Evolutionary conservation across 345 rosid species (phyloP).

Genomic region (Sonneratia caseolaris): DNA sequence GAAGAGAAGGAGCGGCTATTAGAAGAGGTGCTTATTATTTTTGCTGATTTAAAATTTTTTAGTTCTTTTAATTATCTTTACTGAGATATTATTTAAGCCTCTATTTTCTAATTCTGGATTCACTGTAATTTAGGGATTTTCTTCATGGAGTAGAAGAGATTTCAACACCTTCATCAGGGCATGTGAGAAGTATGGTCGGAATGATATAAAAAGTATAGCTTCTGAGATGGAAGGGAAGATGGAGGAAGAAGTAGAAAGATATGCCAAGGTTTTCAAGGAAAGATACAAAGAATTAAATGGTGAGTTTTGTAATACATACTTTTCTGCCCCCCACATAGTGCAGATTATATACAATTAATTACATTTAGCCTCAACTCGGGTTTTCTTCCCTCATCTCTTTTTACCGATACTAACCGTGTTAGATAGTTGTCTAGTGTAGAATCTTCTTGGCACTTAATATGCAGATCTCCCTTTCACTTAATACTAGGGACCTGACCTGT

Average conservation of each 20-base stretch:
- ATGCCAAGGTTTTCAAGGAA: constrained; percentile 77
- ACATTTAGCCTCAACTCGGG: not conserved
- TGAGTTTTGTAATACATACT: constrained; percentile 13
- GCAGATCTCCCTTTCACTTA: not conserved
- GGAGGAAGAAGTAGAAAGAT: constrained; percentile 86
- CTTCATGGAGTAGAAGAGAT: constrained; percentile 93
- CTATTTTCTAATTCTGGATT: not conserved
- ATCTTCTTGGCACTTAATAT: not conserved
- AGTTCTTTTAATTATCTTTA: constrained; percentile 2
- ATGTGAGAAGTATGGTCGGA: constrained; percentile 94
- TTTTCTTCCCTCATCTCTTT: not conserved
- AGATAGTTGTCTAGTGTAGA: not conserved
- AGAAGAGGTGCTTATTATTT: constrained; percentile 53
- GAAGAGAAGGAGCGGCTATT: constrained; percentile 85
- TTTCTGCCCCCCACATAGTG: no score
- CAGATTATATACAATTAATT: no score
- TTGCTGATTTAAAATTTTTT: not conserved
- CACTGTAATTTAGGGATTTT: constrained; percentile 56
- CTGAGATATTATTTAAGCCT: not conserved
- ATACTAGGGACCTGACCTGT: no score
- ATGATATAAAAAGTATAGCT: constrained; percentile 69
- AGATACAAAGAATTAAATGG: constrained; percentile 85
- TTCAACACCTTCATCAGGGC: constrained; percentile 83
- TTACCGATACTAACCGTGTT: not conserved
- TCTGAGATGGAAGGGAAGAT: constrained; percentile 95